These are phyloP conservation scores for Colletotrichum gloeosporioides DNA, from an alignment of 2,329 filamentous ascomycete genomes.

Conservation along the genomic window DNA sequence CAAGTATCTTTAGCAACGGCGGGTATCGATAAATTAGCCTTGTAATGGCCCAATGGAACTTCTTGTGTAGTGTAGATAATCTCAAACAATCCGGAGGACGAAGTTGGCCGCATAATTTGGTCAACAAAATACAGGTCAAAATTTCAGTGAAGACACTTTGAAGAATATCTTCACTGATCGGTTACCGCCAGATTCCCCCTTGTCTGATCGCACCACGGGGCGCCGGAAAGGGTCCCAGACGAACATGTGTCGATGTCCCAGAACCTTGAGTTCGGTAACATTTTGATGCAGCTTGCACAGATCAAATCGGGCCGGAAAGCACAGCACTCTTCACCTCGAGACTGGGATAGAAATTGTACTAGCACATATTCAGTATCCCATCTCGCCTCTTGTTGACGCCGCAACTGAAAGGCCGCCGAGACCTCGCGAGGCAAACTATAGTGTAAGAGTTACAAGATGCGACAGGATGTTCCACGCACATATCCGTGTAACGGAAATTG, in stretches of 20 bases:
- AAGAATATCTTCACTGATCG: background rate
- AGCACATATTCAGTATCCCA: background rate
- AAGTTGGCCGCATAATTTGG: background rate
- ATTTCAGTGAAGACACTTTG: background rate
- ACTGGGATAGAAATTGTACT: background rate
- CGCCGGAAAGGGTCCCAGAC: background rate
- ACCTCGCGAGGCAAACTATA: background rate
- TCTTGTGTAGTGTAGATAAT: background rate
- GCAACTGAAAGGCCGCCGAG: background rate
- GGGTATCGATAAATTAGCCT: background rate
- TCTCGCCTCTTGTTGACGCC: background rate
- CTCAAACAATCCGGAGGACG: background rate
- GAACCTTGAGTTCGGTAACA: slow-evolving; percentile 1
- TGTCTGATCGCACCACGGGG: background rate
- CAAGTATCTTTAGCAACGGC: background rate
- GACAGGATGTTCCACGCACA: background rate
- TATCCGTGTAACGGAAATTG: background rate
- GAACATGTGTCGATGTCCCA: background rate
- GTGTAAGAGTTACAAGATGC: background rate
- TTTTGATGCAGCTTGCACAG: background rate
- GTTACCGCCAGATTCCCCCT: background rate
- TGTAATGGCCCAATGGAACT: background rate
- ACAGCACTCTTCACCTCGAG: background rate
- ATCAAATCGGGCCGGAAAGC: background rate
- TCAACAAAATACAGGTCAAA: background rate